These are phyloP conservation scores for Podaxis carcinomalis DNA, from an alignment of 768 basidiomycete genomes.

Conservation along the genomic window DNA sequence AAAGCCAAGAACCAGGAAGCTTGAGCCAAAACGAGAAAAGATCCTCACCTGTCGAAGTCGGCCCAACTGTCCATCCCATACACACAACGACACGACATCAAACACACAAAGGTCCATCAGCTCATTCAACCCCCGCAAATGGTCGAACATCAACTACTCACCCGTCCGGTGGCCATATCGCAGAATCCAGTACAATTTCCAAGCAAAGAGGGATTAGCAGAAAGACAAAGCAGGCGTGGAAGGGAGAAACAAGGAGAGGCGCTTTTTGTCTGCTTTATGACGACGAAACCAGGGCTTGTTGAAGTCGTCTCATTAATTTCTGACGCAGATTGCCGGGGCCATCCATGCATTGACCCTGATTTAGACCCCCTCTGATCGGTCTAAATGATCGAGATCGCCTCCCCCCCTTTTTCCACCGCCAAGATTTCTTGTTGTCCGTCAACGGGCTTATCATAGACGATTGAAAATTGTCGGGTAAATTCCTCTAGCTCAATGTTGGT, in stretches of 20 bases:
- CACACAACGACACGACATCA: background rate
- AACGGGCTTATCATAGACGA: too few relatives aligned
- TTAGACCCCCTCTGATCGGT: background rate
- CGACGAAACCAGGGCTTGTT: background rate
- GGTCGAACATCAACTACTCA: slow-evolving; percentile 19
- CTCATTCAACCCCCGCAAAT: background rate
- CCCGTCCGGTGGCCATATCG: slow-evolving; percentile 66
- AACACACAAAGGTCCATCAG: background rate
- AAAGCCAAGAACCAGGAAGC: background rate
- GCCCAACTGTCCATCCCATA: slow-evolving; percentile 47
- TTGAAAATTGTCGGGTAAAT: too few relatives aligned
- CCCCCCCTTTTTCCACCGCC: background rate
- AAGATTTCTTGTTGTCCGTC: too few relatives aligned
- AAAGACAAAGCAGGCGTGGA: background rate
- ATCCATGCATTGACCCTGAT: background rate
- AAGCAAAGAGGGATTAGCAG: background rate
- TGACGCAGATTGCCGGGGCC: slow-evolving; percentile 4
- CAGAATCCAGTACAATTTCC: background rate
- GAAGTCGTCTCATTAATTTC: slow-evolving; percentile 12
- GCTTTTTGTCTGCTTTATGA: background rate
- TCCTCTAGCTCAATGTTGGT: too few relatives aligned
- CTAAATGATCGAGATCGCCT: background rate
- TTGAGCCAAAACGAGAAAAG: slow-evolving; percentile 1
- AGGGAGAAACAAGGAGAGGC: background rate
- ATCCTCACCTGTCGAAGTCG: slow-evolving; percentile 68